Evolutionary conservation across 441 rosid species (phyloP).

Genomic region (Gossypium davidsonii): DNA sequence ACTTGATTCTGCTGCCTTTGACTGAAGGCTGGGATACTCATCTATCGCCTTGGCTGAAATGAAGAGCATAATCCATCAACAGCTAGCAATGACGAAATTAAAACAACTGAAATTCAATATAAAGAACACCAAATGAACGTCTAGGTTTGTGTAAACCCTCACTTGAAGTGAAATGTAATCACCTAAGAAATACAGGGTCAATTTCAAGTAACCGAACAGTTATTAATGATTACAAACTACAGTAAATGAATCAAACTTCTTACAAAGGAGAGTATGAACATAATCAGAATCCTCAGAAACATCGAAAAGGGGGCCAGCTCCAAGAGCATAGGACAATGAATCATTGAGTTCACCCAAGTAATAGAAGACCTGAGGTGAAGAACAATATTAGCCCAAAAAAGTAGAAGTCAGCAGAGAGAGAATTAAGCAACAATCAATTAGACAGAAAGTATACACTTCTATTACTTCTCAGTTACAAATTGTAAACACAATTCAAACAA

Average conservation of each 20-base stretch:
- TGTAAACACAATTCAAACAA: not conserved
- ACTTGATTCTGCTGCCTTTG: conserved; percentile 66
- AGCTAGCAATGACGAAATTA: not conserved
- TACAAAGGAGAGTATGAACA: conserved; percentile 86
- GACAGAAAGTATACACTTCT: not conserved
- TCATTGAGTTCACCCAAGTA: conserved; percentile 89
- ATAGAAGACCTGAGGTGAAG: conserved; percentile 63
- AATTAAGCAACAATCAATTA: not conserved
- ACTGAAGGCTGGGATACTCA: conserved; percentile 82
- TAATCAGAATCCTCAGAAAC: conserved; percentile 93
- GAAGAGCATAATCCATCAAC: conserved; percentile 9
- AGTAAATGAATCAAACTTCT: conserved; percentile 16
- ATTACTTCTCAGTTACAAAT: conserved; percentile 2
- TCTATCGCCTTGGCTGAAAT: conserved; percentile 87
- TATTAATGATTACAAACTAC: not conserved
- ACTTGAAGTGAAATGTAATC: not conserved
- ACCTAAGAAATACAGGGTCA: not conserved
- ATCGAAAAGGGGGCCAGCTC: conserved; percentile 36
- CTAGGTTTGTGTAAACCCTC: not conserved
- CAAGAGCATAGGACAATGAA: conserved; percentile 84
- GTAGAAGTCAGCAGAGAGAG: not conserved
- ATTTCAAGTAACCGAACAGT: not conserved
- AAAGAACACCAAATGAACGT: not conserved
- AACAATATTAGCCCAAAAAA: not conserved
- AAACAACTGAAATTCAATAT: not conserved